phyloP scores from a whole-genome alignment of 2,329 filamentous ascomycete species.

The Biscogniauxia marginata region DNA sequence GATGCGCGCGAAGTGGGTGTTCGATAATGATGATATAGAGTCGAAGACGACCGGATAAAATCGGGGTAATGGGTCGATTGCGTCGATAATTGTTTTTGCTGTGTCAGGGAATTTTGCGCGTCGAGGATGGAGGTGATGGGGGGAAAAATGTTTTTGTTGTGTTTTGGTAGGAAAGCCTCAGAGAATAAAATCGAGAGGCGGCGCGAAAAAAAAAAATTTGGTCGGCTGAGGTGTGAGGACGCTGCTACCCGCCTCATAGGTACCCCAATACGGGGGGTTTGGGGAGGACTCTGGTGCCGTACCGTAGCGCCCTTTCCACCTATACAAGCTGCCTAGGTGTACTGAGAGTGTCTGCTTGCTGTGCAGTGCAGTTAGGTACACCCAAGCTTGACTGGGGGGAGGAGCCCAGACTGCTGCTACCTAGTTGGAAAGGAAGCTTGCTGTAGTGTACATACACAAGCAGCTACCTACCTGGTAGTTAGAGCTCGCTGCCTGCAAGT shows the following conservation, averaged over 20 bases:
- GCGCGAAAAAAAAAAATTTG: slow-evolving; percentile 16
- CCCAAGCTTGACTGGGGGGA: not conserved
- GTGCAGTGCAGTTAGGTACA: not conserved
- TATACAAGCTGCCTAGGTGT: not conserved
- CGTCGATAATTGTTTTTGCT: slow-evolving; percentile 8
- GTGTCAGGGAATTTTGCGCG: slow-evolving; percentile 24
- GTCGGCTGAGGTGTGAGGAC: not conserved
- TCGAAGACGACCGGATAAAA: slow-evolving; percentile 1
- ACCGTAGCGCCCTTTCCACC: not conserved
- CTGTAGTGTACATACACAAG: slow-evolving; percentile 4
- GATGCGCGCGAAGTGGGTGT: slow-evolving; percentile 20
- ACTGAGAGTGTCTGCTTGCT: not conserved
- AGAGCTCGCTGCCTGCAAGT: slow-evolving; percentile 5
- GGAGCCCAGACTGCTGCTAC: too few relatives aligned
- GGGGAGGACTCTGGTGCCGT: not conserved
- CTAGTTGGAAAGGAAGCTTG: not conserved
- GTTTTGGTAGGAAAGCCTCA: slow-evolving; percentile 24
- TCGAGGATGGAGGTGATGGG: slow-evolving; percentile 21
- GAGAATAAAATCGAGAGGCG: slow-evolving; percentile 28
- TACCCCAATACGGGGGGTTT: not conserved
- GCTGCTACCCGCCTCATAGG: not conserved
- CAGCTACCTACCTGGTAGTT: not conserved
- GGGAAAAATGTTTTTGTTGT: slow-evolving; percentile 31
- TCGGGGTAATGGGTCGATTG: slow-evolving; percentile 3
- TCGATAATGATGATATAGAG: not conserved